These are phyloP conservation scores for Mycosphaerelloides madeirae DNA, from an alignment of 2,329 filamentous ascomycete genomes.

Conservation along the genomic window DNA sequence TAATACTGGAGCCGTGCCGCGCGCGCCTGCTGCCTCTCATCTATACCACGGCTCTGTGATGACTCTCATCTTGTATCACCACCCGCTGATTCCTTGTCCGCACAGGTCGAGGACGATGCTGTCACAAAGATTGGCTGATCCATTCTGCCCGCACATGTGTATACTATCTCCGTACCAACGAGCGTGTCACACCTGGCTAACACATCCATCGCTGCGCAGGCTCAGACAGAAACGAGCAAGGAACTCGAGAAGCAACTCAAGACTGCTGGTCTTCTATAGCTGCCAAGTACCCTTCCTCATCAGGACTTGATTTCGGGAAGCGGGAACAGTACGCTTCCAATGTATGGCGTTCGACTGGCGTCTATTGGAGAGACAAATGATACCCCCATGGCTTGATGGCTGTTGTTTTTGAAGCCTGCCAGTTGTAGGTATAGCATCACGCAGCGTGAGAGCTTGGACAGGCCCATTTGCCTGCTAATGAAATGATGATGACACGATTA, in stretches of 20 bases:
- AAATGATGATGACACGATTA: slow-evolving; percentile 19
- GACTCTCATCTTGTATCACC: slow-evolving; percentile 18
- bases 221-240: slow-evolving; percentile 19
- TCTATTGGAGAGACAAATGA: slow-evolving; percentile 20
- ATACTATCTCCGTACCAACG: slow-evolving; percentile 7
- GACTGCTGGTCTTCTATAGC: slow-evolving; percentile 24
- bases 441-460: slow-evolving; percentile 29
- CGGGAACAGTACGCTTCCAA: slow-evolving; percentile 30
- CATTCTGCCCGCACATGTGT: slow-evolving; percentile 11
- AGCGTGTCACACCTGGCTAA: slow-evolving; percentile 10
- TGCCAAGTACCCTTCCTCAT: slow-evolving; percentile 28
- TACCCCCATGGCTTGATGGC: slow-evolving; percentile 24
- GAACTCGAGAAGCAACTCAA: slow-evolving; percentile 29
- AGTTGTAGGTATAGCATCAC: slow-evolving; percentile 25
- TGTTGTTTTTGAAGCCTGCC: slow-evolving; percentile 28
- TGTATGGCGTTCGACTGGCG: slow-evolving; percentile 27
- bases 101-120: slow-evolving; percentile 38
- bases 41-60: slow-evolving; percentile 1
- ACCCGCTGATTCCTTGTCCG: slow-evolving; percentile 27
- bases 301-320: slow-evolving; percentile 9
- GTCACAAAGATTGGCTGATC: slow-evolving; percentile 60
- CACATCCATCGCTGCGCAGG: slow-evolving; percentile 17
- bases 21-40: slow-evolving; percentile 3
- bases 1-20: slow-evolving; percentile 27
- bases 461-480: slow-evolving; percentile 26